Conservation (phyloP, 352 stramenopile genomes). For the Blastocystis sp. region DNA sequence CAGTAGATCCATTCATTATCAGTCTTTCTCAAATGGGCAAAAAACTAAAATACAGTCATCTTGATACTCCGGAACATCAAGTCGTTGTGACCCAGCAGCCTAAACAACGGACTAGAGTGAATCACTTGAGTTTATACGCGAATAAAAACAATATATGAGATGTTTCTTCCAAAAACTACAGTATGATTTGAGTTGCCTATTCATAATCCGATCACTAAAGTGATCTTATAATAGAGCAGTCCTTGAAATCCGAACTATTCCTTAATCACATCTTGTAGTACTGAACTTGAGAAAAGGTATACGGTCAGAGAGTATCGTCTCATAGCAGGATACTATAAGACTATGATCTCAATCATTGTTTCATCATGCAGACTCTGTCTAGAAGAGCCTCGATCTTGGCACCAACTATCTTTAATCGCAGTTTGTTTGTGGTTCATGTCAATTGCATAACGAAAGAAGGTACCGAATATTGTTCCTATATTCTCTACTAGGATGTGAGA, state of each 20-base stretch:
- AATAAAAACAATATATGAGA: too few species aligned
- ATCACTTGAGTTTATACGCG: too few species aligned
- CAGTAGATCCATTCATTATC: neutral
- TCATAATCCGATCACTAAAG: too few species aligned
- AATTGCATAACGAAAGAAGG: constrained; percentile 30
- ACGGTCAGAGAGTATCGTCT: too few species aligned
- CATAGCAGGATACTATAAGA: neutral
- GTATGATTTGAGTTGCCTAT: too few species aligned
- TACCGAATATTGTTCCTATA: neutral
- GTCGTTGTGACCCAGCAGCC: too few species aligned
- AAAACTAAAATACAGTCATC: neutral
- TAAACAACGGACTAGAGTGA: too few species aligned
- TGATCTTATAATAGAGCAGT: too few species aligned
- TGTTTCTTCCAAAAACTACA: too few species aligned
- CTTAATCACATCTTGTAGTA: too few species aligned
- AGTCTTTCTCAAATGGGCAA: neutral
- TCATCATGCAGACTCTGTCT: neutral
- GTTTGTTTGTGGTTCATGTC: constrained; percentile 9
- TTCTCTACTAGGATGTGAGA: neutral
- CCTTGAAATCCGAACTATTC: too few species aligned
- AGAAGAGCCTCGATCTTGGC: neutral
- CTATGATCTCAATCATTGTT: neutral
- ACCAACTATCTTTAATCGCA: neutral
- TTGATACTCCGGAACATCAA: neutral
- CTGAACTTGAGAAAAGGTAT: too few species aligned